phyloP scores from a whole-genome alignment of 345 rosid species.

The Eucalyptus brandiana region DNA sequence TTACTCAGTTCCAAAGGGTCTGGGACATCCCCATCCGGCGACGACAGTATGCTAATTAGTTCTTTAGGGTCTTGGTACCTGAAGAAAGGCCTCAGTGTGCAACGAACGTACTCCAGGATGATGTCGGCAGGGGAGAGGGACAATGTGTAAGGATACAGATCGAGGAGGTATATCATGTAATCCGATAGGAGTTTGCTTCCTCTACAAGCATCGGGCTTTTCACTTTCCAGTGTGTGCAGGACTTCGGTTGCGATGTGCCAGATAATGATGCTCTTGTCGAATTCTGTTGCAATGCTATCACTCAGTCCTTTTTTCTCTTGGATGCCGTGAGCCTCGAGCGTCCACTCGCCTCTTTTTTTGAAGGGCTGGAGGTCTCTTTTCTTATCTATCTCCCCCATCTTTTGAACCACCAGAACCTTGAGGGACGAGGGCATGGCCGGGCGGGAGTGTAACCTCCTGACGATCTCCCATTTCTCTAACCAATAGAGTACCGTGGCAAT shows the following conservation, averaged over 20 bases:
- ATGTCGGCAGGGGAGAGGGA: not conserved
- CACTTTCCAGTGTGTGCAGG: not conserved
- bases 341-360: not conserved
- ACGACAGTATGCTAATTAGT: not conserved
- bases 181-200: not conserved
- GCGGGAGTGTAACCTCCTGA: not conserved
- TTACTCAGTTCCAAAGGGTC: not conserved
- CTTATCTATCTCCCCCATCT: not conserved
- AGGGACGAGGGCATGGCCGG: not conserved
- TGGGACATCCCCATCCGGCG: not conserved
- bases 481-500: not conserved
- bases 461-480: not conserved
- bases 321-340: not conserved
- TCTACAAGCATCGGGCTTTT: not conserved
- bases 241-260: not conserved
- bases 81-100: not conserved
- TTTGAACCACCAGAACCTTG: not conserved
- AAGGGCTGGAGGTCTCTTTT: not conserved
- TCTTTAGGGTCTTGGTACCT: not conserved
- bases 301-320: not conserved
- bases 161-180: not conserved
- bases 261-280: conserved; percentile 1
- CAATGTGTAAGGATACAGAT: not conserved
- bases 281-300: not conserved
- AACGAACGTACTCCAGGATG: not conserved